Conservation (phyloP, 345 rosid species). For the Excoecaria agallocha region DNA sequence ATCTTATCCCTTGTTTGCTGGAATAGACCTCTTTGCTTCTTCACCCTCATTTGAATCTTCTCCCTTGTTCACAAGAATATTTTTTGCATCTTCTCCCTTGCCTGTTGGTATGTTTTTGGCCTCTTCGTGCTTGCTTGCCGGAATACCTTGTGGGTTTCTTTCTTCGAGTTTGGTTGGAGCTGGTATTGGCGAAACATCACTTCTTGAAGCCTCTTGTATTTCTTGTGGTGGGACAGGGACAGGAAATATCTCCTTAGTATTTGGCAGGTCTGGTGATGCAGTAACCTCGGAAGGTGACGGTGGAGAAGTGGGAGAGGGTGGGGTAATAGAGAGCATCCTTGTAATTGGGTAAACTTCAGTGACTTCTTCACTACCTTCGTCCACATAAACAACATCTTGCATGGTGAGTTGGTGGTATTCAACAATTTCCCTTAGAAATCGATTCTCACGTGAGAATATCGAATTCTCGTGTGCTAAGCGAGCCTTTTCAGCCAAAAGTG, state of each 20-base stretch:
- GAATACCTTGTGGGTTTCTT: slow-evolving; percentile 21
- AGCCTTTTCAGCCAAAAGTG: slow-evolving; percentile 91
- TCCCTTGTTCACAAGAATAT: neutral
- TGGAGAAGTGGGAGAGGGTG: slow-evolving; percentile 56
- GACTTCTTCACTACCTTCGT: slow-evolving; percentile 86
- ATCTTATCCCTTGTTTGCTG: slow-evolving; percentile 13
- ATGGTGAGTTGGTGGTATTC: slow-evolving; percentile 93
- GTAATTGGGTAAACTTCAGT: slow-evolving; percentile 71
- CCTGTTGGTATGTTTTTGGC: no score
- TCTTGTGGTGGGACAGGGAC: slow-evolving; percentile 20
- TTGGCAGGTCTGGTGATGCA: slow-evolving; percentile 17
- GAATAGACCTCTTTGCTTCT: no score
- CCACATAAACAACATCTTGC: slow-evolving; percentile 94
- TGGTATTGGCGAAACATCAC: slow-evolving; percentile 20
- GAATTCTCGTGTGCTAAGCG: slow-evolving; percentile 91
- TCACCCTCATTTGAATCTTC: neutral
- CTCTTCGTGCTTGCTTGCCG: neutral
- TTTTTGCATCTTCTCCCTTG: no score
- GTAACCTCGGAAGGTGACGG: slow-evolving; percentile 40
- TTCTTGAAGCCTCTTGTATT: slow-evolving; percentile 15
- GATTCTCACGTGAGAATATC: slow-evolving; percentile 76
- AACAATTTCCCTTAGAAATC: slow-evolving; percentile 88
- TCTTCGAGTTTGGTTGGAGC: slow-evolving; percentile 9
- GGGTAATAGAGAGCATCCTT: slow-evolving; percentile 48
- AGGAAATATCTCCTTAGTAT: slow-evolving; percentile 30